These are phyloP conservation scores for Dujonia santamariae DNA, from an alignment of 1,139 yeast genomes.

Conservation along the genomic window DNA sequence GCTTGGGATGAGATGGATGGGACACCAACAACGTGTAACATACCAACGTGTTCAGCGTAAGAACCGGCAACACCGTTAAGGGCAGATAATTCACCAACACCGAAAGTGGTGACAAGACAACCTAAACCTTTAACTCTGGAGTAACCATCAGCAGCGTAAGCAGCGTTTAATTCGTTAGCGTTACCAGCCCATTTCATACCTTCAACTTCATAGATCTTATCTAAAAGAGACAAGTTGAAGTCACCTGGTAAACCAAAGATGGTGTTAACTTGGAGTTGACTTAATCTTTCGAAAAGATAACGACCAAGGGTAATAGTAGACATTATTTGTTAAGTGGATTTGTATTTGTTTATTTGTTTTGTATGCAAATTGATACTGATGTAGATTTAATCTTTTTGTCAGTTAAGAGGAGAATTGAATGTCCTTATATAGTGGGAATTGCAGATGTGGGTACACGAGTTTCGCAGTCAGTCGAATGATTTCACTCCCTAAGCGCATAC, in stretches of 20 bases:
- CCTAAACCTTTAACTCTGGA: conserved; percentile 57
- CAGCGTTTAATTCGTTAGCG: conserved; percentile 71
- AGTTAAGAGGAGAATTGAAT: background rate
- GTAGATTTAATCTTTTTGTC: too few species aligned
- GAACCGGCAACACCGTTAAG: conserved; percentile 59
- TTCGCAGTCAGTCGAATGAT: too few species aligned
- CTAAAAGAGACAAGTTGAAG: conserved; percentile 67
- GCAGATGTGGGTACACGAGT: too few species aligned
- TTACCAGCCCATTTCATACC: conserved; percentile 68
- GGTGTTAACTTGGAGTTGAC: conserved; percentile 59
- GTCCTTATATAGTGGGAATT: background rate
- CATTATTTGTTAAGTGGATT: conserved; percentile 6
- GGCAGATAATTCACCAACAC: conserved; percentile 65
- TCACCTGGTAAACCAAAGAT: conserved; percentile 81
- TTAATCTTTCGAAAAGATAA: conserved; percentile 60
- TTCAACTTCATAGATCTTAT: conserved; percentile 59
- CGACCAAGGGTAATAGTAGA: conserved; percentile 50
- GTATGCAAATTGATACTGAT: background rate
- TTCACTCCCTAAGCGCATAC: too few species aligned
- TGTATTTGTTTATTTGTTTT: background rate
- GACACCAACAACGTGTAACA: conserved; percentile 54
- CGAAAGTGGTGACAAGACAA: conserved; percentile 63
- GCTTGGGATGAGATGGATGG: conserved; percentile 64
- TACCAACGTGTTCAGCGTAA: conserved; percentile 58
- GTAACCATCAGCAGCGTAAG: conserved; percentile 72